Percentiles rank a stretch among this genome's conserved stretches.
Evolutionary conservation across 1,139 yeast genomes (phyloP).

Genomic region (Hyphopichia wangnamkhiaoensis): DNA sequence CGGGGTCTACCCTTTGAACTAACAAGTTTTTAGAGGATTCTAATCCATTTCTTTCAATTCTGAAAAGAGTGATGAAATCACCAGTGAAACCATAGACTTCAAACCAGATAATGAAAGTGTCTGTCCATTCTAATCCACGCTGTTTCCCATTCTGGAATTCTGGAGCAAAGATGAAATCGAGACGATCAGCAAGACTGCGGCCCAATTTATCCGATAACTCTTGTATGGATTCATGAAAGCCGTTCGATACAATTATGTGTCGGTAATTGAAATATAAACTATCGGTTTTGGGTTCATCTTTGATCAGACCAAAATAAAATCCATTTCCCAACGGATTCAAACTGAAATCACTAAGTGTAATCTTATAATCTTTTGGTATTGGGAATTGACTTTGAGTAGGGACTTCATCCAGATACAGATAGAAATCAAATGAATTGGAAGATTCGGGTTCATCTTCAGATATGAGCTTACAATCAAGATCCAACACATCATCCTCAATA

Average conservation of each 20-base stretch:
- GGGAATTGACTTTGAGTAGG: slow-evolving; percentile 17
- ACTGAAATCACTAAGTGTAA: slow-evolving; percentile 27
- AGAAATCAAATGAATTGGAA: slow-evolving; percentile 9
- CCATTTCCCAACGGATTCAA: slow-evolving; percentile 34
- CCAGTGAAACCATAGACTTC: slow-evolving; percentile 40
- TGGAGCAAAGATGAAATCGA: slow-evolving; percentile 35
- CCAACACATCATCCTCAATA: slow-evolving; percentile 34
- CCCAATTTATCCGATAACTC: slow-evolving; percentile 23
- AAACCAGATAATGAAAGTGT: slow-evolving; percentile 36
- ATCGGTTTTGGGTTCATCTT: slow-evolving; percentile 11
- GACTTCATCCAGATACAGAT: slow-evolving; percentile 8
- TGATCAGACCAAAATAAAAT: slow-evolving; percentile 28
- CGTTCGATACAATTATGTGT: slow-evolving; percentile 27
- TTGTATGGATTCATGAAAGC: slow-evolving; percentile 12
- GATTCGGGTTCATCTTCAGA: slow-evolving; percentile 16
- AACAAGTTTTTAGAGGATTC: slow-evolving; percentile 13
- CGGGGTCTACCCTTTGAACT: slow-evolving; percentile 33
- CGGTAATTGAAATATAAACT: slow-evolving; percentile 22
- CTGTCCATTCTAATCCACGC: slow-evolving; percentile 29
- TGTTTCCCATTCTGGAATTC: slow-evolving; percentile 12
- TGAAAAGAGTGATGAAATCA: slow-evolving; percentile 24
- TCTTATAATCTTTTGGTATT: slow-evolving; percentile 19
- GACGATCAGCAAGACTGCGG: slow-evolving; percentile 18
- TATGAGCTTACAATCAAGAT: slow-evolving; percentile 45
- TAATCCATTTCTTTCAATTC: slow-evolving; percentile 25